Evolutionary conservation across 306 rosid species (phyloP).

Genomic region (Sphenostylis stenocarpa): DNA sequence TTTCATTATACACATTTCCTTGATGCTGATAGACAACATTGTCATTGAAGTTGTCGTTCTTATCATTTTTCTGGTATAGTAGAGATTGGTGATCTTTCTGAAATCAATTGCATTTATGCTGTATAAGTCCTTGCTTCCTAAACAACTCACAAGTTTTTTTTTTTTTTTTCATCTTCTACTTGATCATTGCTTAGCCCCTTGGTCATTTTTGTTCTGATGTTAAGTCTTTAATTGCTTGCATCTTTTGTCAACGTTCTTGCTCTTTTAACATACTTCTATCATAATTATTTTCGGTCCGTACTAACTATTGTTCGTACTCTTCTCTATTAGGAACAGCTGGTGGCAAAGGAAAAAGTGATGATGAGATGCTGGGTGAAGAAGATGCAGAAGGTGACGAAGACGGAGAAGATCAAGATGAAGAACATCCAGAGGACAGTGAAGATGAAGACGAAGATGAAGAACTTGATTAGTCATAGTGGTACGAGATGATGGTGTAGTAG

Average conservation of each 20-base stretch:
- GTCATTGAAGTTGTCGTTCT: not conserved
- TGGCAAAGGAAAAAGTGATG: slow-evolving; percentile 47
- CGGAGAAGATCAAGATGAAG: slow-evolving; percentile 39
- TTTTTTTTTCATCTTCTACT: not conserved
- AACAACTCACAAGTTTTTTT: not conserved
- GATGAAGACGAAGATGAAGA: slow-evolving; percentile 24
- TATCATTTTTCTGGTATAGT: not conserved
- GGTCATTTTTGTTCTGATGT: not conserved
- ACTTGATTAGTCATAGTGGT: slow-evolving; percentile 21
- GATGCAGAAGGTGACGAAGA: slow-evolving; percentile 39
- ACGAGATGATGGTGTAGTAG: not conserved
- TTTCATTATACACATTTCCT: not conserved
- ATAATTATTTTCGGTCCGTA: not conserved
- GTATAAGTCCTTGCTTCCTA: not conserved
- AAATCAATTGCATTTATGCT: slow-evolving; percentile 1
- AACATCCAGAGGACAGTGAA: slow-evolving; percentile 17
- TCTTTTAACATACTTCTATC: not conserved
- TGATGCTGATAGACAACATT: not conserved
- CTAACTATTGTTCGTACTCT: not conserved
- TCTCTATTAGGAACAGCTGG: slow-evolving; percentile 42
- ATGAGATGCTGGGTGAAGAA: slow-evolving; percentile 44
- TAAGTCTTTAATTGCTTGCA: not conserved
- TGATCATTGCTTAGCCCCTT: not conserved
- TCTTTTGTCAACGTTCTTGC: not conserved
- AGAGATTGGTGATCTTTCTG: not conserved